Percentiles rank a stretch among this genome's conserved stretches.
Conservation (phyloP, 129 eudicot species). For the Centaurea solstitialis region DNA sequence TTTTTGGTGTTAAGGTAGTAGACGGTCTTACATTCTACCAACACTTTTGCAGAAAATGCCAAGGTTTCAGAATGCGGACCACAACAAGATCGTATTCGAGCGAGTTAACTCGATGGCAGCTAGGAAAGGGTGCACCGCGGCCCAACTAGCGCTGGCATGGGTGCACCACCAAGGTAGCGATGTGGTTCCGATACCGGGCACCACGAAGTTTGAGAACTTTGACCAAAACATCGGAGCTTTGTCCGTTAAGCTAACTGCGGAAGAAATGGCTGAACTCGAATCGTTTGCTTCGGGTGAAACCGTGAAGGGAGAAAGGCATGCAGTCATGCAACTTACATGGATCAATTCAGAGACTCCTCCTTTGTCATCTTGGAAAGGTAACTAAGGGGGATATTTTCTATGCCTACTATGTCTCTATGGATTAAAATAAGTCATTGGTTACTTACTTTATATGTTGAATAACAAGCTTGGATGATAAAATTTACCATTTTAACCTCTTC, state of each 20-base stretch:
- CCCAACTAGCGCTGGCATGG: constrained; percentile 68
- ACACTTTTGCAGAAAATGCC: constrained; percentile 39
- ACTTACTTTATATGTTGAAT: background rate
- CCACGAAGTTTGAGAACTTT: constrained; percentile 58
- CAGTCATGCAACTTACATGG: constrained; percentile 27
- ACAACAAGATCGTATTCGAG: constrained; percentile 45
- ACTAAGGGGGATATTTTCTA: background rate
- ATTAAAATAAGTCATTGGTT: background rate
- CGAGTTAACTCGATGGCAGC: constrained; percentile 44
- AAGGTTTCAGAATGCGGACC: constrained; percentile 56
- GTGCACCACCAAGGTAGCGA: constrained; percentile 67
- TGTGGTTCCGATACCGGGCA: constrained; percentile 66
- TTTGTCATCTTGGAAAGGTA: constrained; percentile 46
- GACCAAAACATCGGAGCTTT: constrained; percentile 57
- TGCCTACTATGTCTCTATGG: background rate
- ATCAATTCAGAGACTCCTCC: constrained; percentile 53
- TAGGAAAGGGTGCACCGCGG: constrained; percentile 57
- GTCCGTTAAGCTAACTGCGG: constrained; percentile 45
- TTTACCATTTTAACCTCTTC: background rate
- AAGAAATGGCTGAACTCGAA: constrained; percentile 50
- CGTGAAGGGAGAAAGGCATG: constrained; percentile 54
- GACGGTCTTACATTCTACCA: too few relatives aligned
- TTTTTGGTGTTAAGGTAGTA: too few relatives aligned
- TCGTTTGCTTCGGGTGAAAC: constrained; percentile 32
- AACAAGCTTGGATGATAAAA: background rate